Conservation (phyloP, 768 basidiomycete species). For the Hemileccinum impolitum region DNA sequence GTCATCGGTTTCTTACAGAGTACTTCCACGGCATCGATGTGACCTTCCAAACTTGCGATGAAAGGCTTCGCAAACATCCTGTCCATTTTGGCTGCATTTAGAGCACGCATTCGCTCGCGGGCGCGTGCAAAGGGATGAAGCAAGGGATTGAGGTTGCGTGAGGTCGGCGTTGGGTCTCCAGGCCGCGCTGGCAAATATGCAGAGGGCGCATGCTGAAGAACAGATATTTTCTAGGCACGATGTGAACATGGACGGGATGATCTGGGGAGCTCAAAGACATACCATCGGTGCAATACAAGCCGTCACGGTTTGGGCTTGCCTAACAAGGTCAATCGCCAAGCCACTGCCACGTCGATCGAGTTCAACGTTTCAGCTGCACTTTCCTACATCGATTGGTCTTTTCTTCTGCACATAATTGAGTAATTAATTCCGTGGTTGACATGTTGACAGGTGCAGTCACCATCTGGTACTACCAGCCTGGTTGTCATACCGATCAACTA, state of each 20-base stretch:
- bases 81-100: conserved; percentile 96
- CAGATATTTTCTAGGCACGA: conserved; percentile 69
- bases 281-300: too few relatives aligned
- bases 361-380: conserved; percentile 4
- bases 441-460: neutral
- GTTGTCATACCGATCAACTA: neutral
- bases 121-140: conserved; percentile 94
- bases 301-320: neutral
- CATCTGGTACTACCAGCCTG: neutral
- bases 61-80: conserved; percentile 98
- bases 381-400: neutral
- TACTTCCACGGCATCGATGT: conserved; percentile 91
- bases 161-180: conserved; percentile 84
- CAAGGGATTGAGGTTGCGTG: conserved; percentile 90
- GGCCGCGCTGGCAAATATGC: conserved; percentile 68
- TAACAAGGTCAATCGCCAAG: neutral
- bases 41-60: conserved; percentile 84
- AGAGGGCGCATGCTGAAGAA: conserved; percentile 79
- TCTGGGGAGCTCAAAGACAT: neutral
- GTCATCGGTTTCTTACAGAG: conserved; percentile 70
- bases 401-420: too few relatives aligned
- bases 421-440: neutral
- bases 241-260: conserved; percentile 4
- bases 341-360: too few relatives aligned
- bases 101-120: conserved; percentile 87